Conservation (phyloP, 1,139 yeast species). For the Taphrina betulina region DNA sequence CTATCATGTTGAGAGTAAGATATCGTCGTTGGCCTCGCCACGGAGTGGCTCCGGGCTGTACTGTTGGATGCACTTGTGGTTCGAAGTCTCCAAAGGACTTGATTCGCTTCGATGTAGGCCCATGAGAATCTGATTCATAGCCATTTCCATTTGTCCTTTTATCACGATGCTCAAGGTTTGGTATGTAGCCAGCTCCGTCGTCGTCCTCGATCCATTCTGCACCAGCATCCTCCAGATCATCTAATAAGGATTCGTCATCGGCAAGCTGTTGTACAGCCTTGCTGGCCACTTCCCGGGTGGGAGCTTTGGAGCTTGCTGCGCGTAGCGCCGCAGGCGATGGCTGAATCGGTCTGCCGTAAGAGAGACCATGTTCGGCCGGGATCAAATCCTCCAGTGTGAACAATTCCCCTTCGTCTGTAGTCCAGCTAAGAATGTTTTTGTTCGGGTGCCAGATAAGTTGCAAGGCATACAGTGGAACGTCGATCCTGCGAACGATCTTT, state of each 20-base stretch:
- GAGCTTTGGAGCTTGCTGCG: slow-evolving; percentile 41
- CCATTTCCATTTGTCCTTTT: slow-evolving; percentile 11
- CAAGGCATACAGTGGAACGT: slow-evolving; percentile 32
- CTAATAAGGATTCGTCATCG: slow-evolving; percentile 40
- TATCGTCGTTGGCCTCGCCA: slow-evolving; percentile 72
- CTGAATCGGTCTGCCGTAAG: slow-evolving; percentile 34
- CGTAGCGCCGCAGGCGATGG: slow-evolving; percentile 36
- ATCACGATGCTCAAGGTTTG: slow-evolving; percentile 36
- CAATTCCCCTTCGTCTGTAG: slow-evolving; percentile 45
- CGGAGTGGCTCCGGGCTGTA: slow-evolving; percentile 83
- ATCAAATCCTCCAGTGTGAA: slow-evolving; percentile 39
- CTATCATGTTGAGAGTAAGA: slow-evolving; percentile 63
- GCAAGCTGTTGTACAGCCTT: slow-evolving; percentile 37
- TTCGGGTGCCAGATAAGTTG: slow-evolving; percentile 46
- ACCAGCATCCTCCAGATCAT: slow-evolving; percentile 35
- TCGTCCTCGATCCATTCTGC: slow-evolving; percentile 56
- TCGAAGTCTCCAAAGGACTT: slow-evolving; percentile 16
- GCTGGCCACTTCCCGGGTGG: slow-evolving; percentile 41
- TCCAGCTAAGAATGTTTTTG: slow-evolving; percentile 43
- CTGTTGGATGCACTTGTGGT: slow-evolving; percentile 45
- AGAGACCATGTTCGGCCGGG: slow-evolving; percentile 30
- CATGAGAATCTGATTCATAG: background rate
- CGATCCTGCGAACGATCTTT: slow-evolving; percentile 38
- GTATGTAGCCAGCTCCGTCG: slow-evolving; percentile 54
- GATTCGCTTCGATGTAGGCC: slow-evolving; percentile 8